phyloP scores from a whole-genome alignment of 2,329 filamentous ascomycete species.

The Colletotrichum neosansevieriae region DNA sequence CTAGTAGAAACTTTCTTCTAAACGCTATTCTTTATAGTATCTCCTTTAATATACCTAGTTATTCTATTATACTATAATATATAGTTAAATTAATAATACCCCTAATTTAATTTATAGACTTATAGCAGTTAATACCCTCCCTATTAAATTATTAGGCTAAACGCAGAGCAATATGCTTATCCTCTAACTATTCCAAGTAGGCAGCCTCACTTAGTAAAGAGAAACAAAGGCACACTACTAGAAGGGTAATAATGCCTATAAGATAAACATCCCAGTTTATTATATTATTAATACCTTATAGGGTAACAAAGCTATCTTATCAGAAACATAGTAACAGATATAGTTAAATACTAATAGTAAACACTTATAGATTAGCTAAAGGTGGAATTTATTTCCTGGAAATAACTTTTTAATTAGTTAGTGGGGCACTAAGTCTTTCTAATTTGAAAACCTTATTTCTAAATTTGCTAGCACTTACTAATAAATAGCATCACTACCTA shows the following conservation, averaged over 20 bases:
- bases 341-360: neutral
- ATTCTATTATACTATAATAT: neutral
- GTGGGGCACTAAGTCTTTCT: neutral
- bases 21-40: neutral
- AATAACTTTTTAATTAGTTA: neutral
- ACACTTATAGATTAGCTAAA: neutral
- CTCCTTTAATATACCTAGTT: neutral
- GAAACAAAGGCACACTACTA: neutral
- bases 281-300: neutral
- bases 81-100: neutral
- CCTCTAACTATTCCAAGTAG: neutral
- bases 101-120: neutral
- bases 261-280: neutral
- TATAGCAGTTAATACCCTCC: neutral
- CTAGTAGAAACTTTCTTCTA: neutral
- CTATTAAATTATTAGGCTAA: slow-evolving; percentile 1
- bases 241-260: neutral
- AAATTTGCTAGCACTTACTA: neutral
- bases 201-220: neutral
- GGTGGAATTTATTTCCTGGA: slow-evolving; percentile 2
- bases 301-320: neutral
- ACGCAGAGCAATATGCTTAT: neutral
- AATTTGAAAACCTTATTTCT: neutral
- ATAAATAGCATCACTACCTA: neutral
- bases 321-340: neutral